Percentiles rank a stretch among this genome's conserved stretches.
Evolutionary conservation across 192 early-diverging fungal genomes (phyloP).

Genomic region (Thamnidium elegans): DNA sequence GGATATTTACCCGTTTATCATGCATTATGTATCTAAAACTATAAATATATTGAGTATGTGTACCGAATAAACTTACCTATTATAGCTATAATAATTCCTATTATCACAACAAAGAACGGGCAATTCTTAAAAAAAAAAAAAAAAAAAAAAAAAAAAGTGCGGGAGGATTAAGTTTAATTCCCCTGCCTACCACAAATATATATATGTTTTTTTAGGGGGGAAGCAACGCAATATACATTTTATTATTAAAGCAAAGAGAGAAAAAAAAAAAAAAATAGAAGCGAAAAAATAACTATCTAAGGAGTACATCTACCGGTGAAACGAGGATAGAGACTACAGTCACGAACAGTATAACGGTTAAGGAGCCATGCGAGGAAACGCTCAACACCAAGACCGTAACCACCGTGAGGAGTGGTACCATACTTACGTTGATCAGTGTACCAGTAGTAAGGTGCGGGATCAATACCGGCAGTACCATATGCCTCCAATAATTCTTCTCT

Average conservation of each 20-base stretch:
- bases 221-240: not conserved
- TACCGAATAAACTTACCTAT: too few relatives aligned
- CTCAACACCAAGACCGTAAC: conserved; percentile 96
- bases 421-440: conserved; percentile 99
- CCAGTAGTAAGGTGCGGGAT: conserved; percentile 97
- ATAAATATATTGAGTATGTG: too few relatives aligned
- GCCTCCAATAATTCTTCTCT: conserved; percentile 47
- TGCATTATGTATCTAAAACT: too few relatives aligned
- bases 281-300: conserved; percentile 33
- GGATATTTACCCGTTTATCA: too few relatives aligned
- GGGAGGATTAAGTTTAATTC: too few relatives aligned
- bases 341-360: conserved; percentile 85
- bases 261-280: too few relatives aligned
- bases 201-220: too few relatives aligned
- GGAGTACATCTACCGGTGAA: conserved; percentile 86
- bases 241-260: not conserved
- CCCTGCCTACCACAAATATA: too few relatives aligned
- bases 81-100: too few relatives aligned
- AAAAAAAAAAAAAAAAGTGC: too few relatives aligned
- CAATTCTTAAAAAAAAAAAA: too few relatives aligned
- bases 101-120: too few relatives aligned
- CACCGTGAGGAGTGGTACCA: conserved; percentile 93
- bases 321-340: conserved; percentile 90
- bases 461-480: conserved; percentile 58
- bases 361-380: conserved; percentile 97